Conservation (phyloP, 129 eudicot species). For the Apium graveolens region DNA sequence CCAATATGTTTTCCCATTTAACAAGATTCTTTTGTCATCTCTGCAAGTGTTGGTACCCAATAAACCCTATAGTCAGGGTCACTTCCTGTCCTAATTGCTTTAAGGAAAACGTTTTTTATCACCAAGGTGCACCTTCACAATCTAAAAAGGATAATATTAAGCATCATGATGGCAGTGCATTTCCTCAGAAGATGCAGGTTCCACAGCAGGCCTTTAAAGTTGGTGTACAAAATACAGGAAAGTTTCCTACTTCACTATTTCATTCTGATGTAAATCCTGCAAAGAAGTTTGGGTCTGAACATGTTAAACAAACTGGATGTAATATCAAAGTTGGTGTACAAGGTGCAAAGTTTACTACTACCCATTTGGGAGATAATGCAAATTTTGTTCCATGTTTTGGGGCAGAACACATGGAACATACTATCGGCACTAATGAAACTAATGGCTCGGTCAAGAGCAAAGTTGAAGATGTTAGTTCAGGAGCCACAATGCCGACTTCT, state of each 20-base stretch:
- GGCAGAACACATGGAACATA: not conserved
- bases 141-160: not conserved
- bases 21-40: constrained; percentile 43
- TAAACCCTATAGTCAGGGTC: not conserved
- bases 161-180: not conserved
- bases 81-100: constrained; percentile 4
- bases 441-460: constrained; percentile 23
- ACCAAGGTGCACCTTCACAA: not conserved
- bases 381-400: not conserved
- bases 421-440: constrained; percentile 10
- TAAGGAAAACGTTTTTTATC: not conserved
- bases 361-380: not conserved
- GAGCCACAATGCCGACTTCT: constrained; percentile 12
- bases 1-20: constrained; percentile 13
- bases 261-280: constrained; percentile 11
- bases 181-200: constrained; percentile 25
- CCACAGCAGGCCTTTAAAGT: constrained; percentile 20
- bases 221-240: constrained; percentile 20
- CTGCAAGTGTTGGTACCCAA: constrained; percentile 43
- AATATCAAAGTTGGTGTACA: not conserved
- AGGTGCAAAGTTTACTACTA: not conserved
- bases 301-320: constrained; percentile 5
- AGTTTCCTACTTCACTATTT: constrained; percentile 17
- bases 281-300: constrained; percentile 18
- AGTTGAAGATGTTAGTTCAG: constrained; percentile 17